A percentile compares a stretch with the other conserved stretches of the same genome.
Conservation (phyloP, 306 rosid genomes). For the Begonia peltatifolia region DNA sequence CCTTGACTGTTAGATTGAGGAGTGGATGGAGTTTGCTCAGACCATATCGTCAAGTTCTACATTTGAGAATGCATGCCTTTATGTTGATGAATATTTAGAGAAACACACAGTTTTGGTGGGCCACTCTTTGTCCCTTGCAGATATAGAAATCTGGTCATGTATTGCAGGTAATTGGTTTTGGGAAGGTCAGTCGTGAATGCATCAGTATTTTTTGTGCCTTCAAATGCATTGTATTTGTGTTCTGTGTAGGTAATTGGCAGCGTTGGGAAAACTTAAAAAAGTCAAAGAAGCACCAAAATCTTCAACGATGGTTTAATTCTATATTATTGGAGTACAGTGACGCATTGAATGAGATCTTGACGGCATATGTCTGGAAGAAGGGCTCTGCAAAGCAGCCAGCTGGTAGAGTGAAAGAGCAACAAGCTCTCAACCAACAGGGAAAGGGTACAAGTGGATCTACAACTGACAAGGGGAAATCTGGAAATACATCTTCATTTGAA, state of each 20-base stretch:
- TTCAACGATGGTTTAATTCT: conserved; percentile 74
- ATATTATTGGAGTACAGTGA: conserved; percentile 32
- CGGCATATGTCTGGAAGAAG: conserved; percentile 43
- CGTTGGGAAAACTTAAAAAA: conserved; percentile 96
- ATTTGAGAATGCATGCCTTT: conserved; percentile 68
- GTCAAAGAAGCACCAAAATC: conserved; percentile 70
- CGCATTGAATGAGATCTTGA: conserved; percentile 37
- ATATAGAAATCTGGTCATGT: conserved; percentile 73
- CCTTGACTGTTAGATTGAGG: conserved; percentile 38
- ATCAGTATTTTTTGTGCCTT: neutral
- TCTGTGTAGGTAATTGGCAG: conserved; percentile 51
- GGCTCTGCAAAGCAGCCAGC: conserved; percentile 39
- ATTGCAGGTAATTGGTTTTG: conserved; percentile 45
- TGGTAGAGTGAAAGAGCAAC: conserved; percentile 28
- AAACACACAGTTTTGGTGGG: conserved; percentile 45
- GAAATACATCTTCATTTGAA: conserved; percentile 34
- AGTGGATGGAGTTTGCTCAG: conserved; percentile 74
- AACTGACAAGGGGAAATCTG: conserved; percentile 30
- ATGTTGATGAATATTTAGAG: conserved; percentile 53
- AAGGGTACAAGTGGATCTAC: conserved; percentile 30
- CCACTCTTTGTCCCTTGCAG: conserved; percentile 59
- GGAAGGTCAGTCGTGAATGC: too few relatives aligned
- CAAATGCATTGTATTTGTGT: conserved; percentile 1
- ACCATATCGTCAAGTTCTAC: conserved; percentile 58
- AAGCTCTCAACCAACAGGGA: conserved; percentile 13